These are phyloP conservation scores for Chalciporus pseudorubinellus DNA, from an alignment of 768 basidiomycete genomes.

Conservation along the genomic window DNA sequence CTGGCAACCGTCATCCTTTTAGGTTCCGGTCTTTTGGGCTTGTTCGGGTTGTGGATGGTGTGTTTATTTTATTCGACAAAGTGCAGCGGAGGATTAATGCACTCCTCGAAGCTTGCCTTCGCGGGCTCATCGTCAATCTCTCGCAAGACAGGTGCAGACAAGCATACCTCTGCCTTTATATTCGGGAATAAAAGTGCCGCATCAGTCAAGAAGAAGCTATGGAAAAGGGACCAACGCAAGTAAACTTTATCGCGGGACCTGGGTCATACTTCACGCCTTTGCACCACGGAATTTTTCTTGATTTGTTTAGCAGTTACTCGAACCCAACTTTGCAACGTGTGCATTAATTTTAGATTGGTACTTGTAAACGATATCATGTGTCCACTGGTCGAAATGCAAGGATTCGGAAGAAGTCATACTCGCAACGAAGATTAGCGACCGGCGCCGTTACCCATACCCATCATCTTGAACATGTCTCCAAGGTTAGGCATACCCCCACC, in stretches of 20 bases:
- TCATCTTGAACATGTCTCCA: constrained; percentile 84
- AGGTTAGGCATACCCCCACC: constrained; percentile 71
- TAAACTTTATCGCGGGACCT: constrained; percentile 16
- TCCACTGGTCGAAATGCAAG: constrained; percentile 13
- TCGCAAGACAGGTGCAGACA: constrained; percentile 77
- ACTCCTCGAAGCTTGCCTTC: constrained; percentile 52
- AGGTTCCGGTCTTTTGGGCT: constrained; percentile 49
- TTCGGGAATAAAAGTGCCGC: constrained; percentile 74
- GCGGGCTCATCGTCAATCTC: constrained; percentile 54
- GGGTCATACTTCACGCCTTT: constrained; percentile 15
- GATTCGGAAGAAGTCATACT: constrained; percentile 3
- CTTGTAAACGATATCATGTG: constrained; percentile 18
- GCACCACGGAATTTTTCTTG: constrained; percentile 5
- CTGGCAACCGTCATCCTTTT: constrained; percentile 52
- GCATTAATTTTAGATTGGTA: constrained; percentile 16
- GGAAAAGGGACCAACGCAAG: constrained; percentile 43
- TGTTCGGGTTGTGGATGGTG: constrained; percentile 75
- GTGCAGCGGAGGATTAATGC: constrained; percentile 15
- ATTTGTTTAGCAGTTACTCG: not conserved
- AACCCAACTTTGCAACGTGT: constrained; percentile 30
- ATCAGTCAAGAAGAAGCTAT: constrained; percentile 57
- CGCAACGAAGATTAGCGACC: constrained; percentile 25
- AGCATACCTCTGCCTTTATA: constrained; percentile 74
- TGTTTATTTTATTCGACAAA: constrained; percentile 28
- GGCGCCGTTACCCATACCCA: constrained; percentile 68